phyloP scores from a whole-genome alignment of 805 yeast species.

The Maudiozyma pseudohumilis region DNA sequence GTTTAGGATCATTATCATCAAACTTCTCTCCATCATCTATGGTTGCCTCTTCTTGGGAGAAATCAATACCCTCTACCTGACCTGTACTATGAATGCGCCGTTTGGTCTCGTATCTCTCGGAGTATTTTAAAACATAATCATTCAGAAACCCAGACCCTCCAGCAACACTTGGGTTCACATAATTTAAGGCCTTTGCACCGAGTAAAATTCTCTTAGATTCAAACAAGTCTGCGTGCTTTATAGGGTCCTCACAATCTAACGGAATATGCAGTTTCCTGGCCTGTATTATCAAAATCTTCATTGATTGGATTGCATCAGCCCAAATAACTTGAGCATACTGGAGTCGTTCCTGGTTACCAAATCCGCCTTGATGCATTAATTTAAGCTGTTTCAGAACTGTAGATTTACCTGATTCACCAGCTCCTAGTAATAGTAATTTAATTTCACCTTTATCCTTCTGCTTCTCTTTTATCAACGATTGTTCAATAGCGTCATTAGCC shows the following conservation, averaged over 20 bases:
- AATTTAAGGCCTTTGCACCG: conserved; percentile 47
- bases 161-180: conserved; percentile 55
- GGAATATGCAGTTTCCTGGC: conserved; percentile 57
- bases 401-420: conserved; percentile 93
- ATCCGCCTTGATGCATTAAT: conserved; percentile 77
- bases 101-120: conserved; percentile 42
- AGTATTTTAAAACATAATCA: conserved; percentile 54
- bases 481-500: conserved; percentile 57
- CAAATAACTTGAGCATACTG: conserved; percentile 84
- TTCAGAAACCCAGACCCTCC: conserved; percentile 55
- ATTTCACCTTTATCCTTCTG: conserved; percentile 49
- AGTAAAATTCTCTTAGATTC: conserved; percentile 41
- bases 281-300: conserved; percentile 69
- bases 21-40: background rate
- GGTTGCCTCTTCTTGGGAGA: conserved; percentile 13
- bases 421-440: conserved; percentile 72
- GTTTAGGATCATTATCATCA: background rate
- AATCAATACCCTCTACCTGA: conserved; percentile 28
- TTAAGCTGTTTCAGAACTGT: conserved; percentile 86
- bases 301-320: conserved; percentile 81
- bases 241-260: conserved; percentile 53
- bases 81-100: conserved; percentile 51
- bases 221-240: conserved; percentile 33
- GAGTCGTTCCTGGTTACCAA: conserved; percentile 63
- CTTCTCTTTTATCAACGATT: conserved; percentile 42